Evolutionary conservation across 805 yeast species (phyloP).

Genomic region (Candida pseudofarinosa): DNA sequence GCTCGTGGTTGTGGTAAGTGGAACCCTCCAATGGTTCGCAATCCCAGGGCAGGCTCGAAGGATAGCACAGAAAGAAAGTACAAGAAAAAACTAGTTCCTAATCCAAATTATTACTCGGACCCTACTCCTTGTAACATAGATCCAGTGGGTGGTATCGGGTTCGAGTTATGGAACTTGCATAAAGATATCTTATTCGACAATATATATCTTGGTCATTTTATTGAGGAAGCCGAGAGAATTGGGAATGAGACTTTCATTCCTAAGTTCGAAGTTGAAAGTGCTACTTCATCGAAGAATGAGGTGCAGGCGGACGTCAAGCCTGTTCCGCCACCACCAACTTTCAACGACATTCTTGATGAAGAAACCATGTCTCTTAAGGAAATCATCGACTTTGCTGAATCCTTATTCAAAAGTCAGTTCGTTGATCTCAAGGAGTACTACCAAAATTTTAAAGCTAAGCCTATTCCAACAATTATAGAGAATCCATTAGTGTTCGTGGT

Average conservation of each 20-base stretch:
- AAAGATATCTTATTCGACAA: conserved; percentile 72
- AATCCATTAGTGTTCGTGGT: conserved; percentile 50
- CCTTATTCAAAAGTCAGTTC: conserved; percentile 16
- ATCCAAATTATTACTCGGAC: conserved; percentile 68
- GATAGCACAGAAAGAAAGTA: conserved; percentile 37
- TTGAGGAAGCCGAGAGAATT: conserved; percentile 77
- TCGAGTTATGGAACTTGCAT: conserved; percentile 88
- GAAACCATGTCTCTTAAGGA: conserved; percentile 8
- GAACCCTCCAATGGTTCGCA: conserved; percentile 49
- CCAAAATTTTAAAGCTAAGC: conserved; percentile 40
- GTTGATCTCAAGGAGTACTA: conserved; percentile 29
- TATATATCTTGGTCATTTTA: conserved; percentile 78
- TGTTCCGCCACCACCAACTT: conserved; percentile 39
- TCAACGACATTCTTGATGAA: conserved; percentile 29
- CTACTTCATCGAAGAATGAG: conserved; percentile 33
- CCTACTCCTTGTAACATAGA: conserved; percentile 54
- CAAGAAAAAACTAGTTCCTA: conserved; percentile 61
- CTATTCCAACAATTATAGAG: conserved; percentile 38
- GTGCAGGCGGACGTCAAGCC: conserved; percentile 43
- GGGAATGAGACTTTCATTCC: conserved; percentile 72
- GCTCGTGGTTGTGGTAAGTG: conserved; percentile 79
- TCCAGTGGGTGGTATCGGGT: conserved; percentile 71
- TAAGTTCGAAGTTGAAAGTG: conserved; percentile 50
- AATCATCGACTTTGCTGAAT: conserved; percentile 11
- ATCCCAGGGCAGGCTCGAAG: background rate